Evolutionary conservation across 139 green algal species (phyloP).

Genomic region (Mesostigma viride): DNA sequence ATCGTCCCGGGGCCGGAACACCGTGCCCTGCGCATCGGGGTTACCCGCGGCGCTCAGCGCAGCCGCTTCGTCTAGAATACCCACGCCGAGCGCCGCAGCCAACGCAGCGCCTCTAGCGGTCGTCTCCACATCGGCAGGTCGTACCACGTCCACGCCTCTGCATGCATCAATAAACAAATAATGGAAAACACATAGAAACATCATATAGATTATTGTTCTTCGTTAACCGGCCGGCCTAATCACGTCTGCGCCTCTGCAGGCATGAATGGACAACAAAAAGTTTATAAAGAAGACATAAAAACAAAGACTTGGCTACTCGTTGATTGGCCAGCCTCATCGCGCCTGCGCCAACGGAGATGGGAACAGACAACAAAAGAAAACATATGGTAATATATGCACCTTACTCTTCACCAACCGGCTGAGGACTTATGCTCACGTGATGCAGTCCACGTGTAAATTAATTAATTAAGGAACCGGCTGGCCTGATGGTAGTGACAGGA

Average conservation of each 20-base stretch:
- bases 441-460: too few relatives aligned
- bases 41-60: not conserved
- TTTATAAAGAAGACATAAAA: not conserved
- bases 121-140: conserved; percentile 78
- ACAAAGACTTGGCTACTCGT: not conserved
- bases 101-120: conserved; percentile 80
- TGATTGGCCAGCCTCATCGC: not conserved
- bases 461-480: too few relatives aligned
- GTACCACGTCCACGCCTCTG: conserved; percentile 57
- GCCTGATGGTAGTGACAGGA: too few relatives aligned
- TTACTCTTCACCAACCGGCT: too few relatives aligned
- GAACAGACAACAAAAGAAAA: too few relatives aligned
- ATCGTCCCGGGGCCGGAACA: not conserved
- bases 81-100: conserved; percentile 75
- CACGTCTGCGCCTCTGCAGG: not conserved
- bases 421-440: too few relatives aligned
- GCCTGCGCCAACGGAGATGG: too few relatives aligned
- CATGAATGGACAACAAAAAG: not conserved
- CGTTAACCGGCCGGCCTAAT: too few relatives aligned
- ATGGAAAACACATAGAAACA: not conserved
- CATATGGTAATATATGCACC: too few relatives aligned
- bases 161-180: conserved; percentile 26
- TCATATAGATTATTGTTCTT: not conserved
- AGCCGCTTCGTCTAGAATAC: conserved; percentile 45
- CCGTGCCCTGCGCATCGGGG: not conserved